Conservation (phyloP, 2,329 filamentous ascomycete genomes). For the Colletotrichum tanaceti region DNA sequence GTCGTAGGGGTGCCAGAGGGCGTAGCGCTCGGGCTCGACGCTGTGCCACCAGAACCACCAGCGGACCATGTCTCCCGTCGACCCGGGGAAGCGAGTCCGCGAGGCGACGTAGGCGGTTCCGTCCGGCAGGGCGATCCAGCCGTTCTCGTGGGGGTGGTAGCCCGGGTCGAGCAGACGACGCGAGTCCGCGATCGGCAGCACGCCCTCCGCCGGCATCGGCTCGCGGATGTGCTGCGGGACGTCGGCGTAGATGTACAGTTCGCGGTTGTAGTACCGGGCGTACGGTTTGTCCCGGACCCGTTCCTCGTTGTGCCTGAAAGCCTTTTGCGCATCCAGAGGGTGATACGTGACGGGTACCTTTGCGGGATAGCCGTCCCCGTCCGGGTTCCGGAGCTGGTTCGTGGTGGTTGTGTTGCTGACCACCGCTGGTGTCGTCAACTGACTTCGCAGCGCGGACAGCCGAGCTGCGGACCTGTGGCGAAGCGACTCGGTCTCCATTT, state of each 20-base stretch:
- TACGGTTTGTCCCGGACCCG: slow-evolving; percentile 27
- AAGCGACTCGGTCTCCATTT: not conserved
- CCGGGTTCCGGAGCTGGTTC: slow-evolving; percentile 21
- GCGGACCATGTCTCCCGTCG: slow-evolving; percentile 35
- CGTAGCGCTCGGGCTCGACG: slow-evolving; percentile 37
- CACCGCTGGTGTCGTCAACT: slow-evolving; percentile 3
- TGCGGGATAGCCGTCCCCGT: slow-evolving; percentile 26
- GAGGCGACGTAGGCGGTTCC: slow-evolving; percentile 33
- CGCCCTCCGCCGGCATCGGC: slow-evolving; percentile 19
- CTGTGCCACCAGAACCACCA: slow-evolving; percentile 41
- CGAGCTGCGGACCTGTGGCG: slow-evolving; percentile 16
- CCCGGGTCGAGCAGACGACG: slow-evolving; percentile 31
- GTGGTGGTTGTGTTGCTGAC: not conserved
- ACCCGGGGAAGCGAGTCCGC: slow-evolving; percentile 32
- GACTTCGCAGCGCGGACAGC: slow-evolving; percentile 10
- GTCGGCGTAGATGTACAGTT: slow-evolving; percentile 33
- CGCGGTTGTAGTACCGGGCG: slow-evolving; percentile 26
- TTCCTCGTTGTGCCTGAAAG: slow-evolving; percentile 28
- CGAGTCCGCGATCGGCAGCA: slow-evolving; percentile 11
- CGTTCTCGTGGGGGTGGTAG: slow-evolving; percentile 31
- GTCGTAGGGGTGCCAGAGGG: slow-evolving; percentile 37
- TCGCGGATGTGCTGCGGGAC: slow-evolving; percentile 33
- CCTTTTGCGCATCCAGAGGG: slow-evolving; percentile 24
- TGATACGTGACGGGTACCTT: slow-evolving; percentile 36
- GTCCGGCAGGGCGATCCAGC: slow-evolving; percentile 29